phyloP scores from a whole-genome alignment of 169 alveolate genomes.

The Eimeria praecox region DNA sequence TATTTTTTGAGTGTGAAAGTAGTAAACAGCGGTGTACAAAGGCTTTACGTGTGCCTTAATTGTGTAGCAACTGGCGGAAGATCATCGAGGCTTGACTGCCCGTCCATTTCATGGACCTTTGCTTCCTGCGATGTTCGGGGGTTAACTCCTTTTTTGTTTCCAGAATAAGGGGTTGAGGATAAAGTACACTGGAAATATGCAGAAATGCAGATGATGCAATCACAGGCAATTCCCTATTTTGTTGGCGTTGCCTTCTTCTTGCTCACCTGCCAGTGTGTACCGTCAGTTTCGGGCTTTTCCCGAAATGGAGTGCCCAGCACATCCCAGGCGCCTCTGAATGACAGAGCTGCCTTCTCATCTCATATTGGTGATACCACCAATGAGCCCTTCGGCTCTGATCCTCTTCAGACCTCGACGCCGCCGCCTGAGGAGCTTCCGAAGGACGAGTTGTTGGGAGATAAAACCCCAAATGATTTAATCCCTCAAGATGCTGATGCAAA shows the following conservation, averaged over 20 bases:
- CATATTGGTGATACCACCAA: not conserved
- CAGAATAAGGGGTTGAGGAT: not conserved
- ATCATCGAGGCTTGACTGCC: slow-evolving; percentile 16
- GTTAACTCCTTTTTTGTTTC: not conserved
- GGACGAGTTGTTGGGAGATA: not conserved
- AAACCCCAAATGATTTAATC: too few species aligned
- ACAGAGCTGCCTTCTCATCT: not conserved
- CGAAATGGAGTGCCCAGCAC: not conserved
- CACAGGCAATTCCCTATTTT: not conserved
- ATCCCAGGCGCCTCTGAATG: not conserved
- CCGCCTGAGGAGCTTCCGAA: not conserved
- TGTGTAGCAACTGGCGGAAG: not conserved
- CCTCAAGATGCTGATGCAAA: not conserved
- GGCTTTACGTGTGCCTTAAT: not conserved
- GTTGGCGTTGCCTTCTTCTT: not conserved
- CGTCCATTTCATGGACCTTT: not conserved
- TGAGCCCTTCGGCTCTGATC: not conserved
- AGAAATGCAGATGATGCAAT: not conserved
- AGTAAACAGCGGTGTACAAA: not conserved
- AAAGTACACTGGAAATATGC: not conserved
- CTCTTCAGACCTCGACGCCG: not conserved
- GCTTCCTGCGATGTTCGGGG: not conserved
- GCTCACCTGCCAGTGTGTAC: not conserved
- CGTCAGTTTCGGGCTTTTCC: not conserved
- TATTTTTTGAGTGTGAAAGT: not conserved